Percentiles rank a stretch among this genome's conserved stretches.
Conservation (phyloP, 768 basidiomycete genomes). For the Leccinellum rugosiceps region DNA sequence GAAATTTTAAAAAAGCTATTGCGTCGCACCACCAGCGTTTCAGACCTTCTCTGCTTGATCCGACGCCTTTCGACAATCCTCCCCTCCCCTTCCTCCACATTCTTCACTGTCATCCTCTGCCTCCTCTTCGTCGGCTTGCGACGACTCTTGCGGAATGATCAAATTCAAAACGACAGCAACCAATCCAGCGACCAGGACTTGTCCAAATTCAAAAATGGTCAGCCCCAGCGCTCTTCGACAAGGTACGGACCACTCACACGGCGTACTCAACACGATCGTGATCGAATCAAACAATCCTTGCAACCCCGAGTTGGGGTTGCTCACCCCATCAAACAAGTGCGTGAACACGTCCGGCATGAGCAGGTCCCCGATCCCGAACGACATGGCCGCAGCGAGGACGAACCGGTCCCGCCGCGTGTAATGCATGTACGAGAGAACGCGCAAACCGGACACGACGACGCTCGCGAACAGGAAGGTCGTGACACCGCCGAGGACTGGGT, state of each 20-base stretch:
- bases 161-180: conserved; percentile 57
- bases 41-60: background rate
- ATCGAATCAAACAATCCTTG: conserved; percentile 73
- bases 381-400: conserved; percentile 64
- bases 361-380: conserved; percentile 70
- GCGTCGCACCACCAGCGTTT: background rate
- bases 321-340: conserved; percentile 65
- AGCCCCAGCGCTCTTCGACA: background rate
- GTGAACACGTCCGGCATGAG: conserved; percentile 64
- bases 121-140: conserved; percentile 21
- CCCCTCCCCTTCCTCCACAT: background rate
- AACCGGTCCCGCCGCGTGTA: conserved; percentile 68
- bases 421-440: conserved; percentile 57
- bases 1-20: background rate
- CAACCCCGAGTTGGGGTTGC: conserved; percentile 49
- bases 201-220: background rate
- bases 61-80: conserved; percentile 20
- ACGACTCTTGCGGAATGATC: conserved; percentile 43
- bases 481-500: conserved; percentile 78
- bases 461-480: conserved; percentile 85
- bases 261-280: conserved; percentile 76
- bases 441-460: conserved; percentile 66
- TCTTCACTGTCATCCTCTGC: conserved; percentile 14
- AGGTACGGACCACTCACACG: conserved; percentile 49
- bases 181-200: conserved; percentile 57